phyloP scores from a whole-genome alignment of 176 grass and related monocot species.

The Juncus inflexus region DNA sequence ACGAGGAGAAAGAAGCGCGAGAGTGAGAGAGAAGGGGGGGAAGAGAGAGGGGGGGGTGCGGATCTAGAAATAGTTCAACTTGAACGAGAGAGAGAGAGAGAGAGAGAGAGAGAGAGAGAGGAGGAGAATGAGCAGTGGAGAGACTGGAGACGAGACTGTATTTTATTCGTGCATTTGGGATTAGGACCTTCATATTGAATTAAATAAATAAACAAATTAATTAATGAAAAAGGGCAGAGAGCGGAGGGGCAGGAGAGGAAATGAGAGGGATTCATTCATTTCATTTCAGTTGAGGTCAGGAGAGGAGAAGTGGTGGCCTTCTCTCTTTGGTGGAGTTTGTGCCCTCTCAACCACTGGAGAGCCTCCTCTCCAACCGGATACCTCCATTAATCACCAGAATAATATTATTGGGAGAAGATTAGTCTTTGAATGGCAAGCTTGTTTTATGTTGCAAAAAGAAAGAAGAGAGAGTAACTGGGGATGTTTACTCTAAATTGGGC shows the following conservation, averaged over 20 bases:
- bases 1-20: constrained; percentile 8
- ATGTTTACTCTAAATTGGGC: no score
- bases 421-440: no score
- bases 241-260: neutral
- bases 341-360: constrained; percentile 61
- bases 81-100: constrained; percentile 25
- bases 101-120: constrained; percentile 42
- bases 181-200: constrained; percentile 13
- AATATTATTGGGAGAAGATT: no score
- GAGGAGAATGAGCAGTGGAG: constrained; percentile 12
- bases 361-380: constrained; percentile 25
- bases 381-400: neutral
- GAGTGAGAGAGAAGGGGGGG: constrained; percentile 34
- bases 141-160: neutral
- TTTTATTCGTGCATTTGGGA: constrained; percentile 20
- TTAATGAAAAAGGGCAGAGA: constrained; percentile 23
- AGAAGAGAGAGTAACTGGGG: no score
- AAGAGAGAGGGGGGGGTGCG: constrained; percentile 28
- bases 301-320: constrained; percentile 29
- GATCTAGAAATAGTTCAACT: constrained; percentile 49
- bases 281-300: neutral
- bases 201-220: neutral
- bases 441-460: no score
- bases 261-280: no score
- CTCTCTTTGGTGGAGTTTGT: constrained; percentile 49